Evolutionary conservation across 179 eudicot genomes (phyloP), one percentile per base, ranked within the genome.

Genomic region (Actinidia chinensis): DNA sequence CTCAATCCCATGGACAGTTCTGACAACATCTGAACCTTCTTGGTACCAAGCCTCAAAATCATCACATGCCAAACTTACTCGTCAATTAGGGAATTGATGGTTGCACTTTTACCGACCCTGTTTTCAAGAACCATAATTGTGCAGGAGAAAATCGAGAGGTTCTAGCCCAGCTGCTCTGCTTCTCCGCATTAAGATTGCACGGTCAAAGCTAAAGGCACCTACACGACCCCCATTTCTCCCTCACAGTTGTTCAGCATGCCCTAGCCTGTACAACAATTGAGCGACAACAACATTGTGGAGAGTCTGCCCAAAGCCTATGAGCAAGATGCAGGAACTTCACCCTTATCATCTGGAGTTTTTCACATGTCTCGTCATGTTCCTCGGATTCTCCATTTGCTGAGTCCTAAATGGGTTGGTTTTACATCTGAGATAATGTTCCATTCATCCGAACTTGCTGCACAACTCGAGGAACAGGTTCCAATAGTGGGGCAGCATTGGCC

Each of bases 241-340:
- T 74, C 94, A 84, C 46, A 93, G 87, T 84, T 95, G 99, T 81
- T 95, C 99, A 50, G 99, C 99, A 66, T 93, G 84, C 36, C 97
- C 98, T 76, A 95, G 84, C 67, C 98, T 86, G 79, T 95, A 95
- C 84, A 95, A 84, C 56, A 95, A 97, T 82, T 95, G 98, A 72
- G 98, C 98, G 73, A 93, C 98, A 66, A 93, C 98, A 58, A 90
- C 97, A 84, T 95, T 93, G 76, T 93, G 97, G 22, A 97, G 97
- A 78, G 98, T 93, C 82, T 95, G 98, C 76, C 98, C 98, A 42
- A n/a, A 93, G 95, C 81, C 98, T 87, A 81, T 86, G 89, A 79
- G 97, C 94, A 85, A 95, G 97, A 50, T 97, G 95, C 81, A 95
- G 79, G 85, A 95, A 95, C 75, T 95, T 93, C 77, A 95, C 97